phyloP scores from a whole-genome alignment of 73 alveolate genomes.

The Paramecium caudatum region DNA sequence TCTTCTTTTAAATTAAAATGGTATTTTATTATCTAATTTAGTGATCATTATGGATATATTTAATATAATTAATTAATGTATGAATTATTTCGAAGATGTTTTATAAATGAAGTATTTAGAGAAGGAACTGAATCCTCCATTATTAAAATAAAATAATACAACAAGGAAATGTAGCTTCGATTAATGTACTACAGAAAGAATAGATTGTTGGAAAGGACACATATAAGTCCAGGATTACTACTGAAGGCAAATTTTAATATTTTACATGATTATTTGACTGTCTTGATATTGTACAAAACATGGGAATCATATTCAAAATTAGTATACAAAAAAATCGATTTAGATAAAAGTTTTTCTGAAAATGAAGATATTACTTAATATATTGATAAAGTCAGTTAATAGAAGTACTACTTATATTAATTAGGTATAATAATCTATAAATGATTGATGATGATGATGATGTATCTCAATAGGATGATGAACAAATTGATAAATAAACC shows the following conservation, averaged over 20 bases:
- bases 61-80: slow-evolving; percentile 28
- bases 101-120: slow-evolving; percentile 33
- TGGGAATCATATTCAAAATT: slow-evolving; percentile 63
- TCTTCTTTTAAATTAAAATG: slow-evolving; percentile 35
- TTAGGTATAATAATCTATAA: neutral
- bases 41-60: slow-evolving; percentile 57
- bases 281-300: neutral
- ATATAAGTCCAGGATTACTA: neutral
- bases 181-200: slow-evolving; percentile 10
- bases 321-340: neutral
- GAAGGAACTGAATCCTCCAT: neutral
- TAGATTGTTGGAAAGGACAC: neutral
- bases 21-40: neutral
- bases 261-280: slow-evolving; percentile 44
- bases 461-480: neutral
- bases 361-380: neutral
- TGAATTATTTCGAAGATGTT: slow-evolving; percentile 47
- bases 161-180: slow-evolving; percentile 30
- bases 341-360: neutral
- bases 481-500: neutral
- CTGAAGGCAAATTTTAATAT: slow-evolving; percentile 36
- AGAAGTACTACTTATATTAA: neutral
- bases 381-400: neutral
- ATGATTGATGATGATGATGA: slow-evolving; percentile 15
- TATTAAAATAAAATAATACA: slow-evolving; percentile 40